Percentiles rank a stretch among this genome's conserved stretches.
Conservation (phyloP, 352 stramenopile genomes). For the Peronosclerospora sorghi region DNA sequence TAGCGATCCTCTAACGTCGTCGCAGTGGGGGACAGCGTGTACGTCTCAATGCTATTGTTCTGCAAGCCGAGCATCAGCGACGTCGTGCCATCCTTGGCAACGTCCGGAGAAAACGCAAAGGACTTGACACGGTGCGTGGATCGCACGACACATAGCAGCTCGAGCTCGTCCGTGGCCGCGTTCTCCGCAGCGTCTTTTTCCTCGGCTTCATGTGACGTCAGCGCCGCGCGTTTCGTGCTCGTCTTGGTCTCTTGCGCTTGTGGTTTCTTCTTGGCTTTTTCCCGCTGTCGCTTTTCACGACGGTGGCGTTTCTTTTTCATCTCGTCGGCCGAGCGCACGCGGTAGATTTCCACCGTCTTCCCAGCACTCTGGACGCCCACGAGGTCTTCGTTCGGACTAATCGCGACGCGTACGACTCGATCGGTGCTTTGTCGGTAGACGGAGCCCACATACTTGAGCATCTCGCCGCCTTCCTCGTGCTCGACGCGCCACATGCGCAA, state of each 20-base stretch:
- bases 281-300: constrained; percentile 75
- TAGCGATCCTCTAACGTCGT: constrained; percentile 57
- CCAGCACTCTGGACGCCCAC: constrained; percentile 71
- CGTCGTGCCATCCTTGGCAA: constrained; percentile 71
- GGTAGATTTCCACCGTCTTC: constrained; percentile 89
- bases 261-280: constrained; percentile 81
- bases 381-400: constrained; percentile 46
- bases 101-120: constrained; percentile 77
- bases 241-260: constrained; percentile 16
- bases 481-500: constrained; percentile 62
- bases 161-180: constrained; percentile 71
- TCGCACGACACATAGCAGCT: constrained; percentile 78
- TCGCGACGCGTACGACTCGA: constrained; percentile 49
- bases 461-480: constrained; percentile 21
- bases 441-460: constrained; percentile 53
- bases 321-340: constrained; percentile 67
- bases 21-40: constrained; percentile 48
- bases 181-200: constrained; percentile 48
- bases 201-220: constrained; percentile 19
- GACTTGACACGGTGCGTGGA: constrained; percentile 81
- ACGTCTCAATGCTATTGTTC: constrained; percentile 89
- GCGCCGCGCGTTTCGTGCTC: constrained; percentile 22
- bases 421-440: constrained; percentile 72
- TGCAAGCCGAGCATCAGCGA: constrained; percentile 81
- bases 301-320: constrained; percentile 89